Evolutionary conservation across 1,284 basidiomycete genomes (phyloP).

Genomic region (Sanguinoderma infundibulare): DNA sequence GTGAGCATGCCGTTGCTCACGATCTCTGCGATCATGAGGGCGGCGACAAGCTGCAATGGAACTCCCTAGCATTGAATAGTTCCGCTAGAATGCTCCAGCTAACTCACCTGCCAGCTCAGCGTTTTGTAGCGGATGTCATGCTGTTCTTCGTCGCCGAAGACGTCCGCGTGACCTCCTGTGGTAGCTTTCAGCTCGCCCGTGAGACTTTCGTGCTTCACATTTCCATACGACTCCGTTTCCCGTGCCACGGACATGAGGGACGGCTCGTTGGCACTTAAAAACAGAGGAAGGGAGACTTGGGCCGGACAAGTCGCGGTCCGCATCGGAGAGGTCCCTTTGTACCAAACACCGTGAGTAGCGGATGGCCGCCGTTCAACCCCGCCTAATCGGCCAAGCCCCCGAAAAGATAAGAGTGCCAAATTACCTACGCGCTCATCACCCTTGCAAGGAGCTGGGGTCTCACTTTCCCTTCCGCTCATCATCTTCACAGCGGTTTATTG

Average conservation of each 20-base stretch:
- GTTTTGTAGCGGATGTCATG: constrained; percentile 40
- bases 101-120: constrained; percentile 57
- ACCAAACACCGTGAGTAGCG: no score
- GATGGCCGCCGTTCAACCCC: no score
- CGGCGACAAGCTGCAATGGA: constrained; percentile 44
- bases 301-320: no score
- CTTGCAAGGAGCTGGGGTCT: no score
- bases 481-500: no score
- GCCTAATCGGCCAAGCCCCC: no score
- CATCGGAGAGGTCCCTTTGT: no score
- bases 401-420: no score
- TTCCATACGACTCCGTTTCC: not conserved
- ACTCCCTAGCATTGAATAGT: not conserved
- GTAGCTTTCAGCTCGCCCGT: not conserved
- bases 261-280: no score
- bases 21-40: constrained; percentile 63
- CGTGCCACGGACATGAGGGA: not conserved
- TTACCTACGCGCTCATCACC: no score
- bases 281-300: no score
- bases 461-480: no score
- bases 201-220: not conserved
- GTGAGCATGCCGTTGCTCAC: constrained; percentile 64
- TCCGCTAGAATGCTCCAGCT: constrained; percentile 3
- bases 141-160: constrained; percentile 39
- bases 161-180: constrained; percentile 25